Conservation (phyloP, 1,284 basidiomycete genomes). For the Cryptococcus sp. region DNA sequence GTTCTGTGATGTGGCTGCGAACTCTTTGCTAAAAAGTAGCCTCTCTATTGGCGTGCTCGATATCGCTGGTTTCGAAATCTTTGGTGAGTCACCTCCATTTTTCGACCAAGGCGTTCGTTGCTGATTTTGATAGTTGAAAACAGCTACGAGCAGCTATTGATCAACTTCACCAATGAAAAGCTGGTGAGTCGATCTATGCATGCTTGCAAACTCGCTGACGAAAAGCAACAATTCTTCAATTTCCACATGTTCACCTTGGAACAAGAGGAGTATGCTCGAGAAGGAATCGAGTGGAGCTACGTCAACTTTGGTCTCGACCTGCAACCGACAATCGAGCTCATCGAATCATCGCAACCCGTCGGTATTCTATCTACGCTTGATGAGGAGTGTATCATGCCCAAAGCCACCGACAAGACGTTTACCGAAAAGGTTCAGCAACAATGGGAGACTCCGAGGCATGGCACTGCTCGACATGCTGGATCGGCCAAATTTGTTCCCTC, state of each 20-base stretch:
- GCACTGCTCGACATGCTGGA: conserved; percentile 55
- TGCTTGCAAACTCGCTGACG: neutral
- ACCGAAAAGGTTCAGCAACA: conserved; percentile 69
- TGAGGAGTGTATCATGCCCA: conserved; percentile 99
- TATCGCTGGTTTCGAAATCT: conserved; percentile 98
- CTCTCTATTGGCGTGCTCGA: conserved; percentile 94
- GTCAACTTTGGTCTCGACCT: conserved; percentile 97
- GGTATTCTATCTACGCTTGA: conserved; percentile 92
- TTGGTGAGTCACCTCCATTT: conserved; percentile 36
- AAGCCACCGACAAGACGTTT: conserved; percentile 90
- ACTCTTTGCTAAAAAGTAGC: conserved; percentile 44
- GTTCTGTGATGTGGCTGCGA: neutral
- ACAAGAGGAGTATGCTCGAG: conserved; percentile 96
- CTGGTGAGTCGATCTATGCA: conserved; percentile 46
- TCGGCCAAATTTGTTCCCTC: conserved; percentile 78
- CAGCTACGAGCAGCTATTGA: conserved; percentile 94
- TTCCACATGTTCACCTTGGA: conserved; percentile 99
- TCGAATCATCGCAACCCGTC: conserved; percentile 68
- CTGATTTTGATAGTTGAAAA: conserved; percentile 49
- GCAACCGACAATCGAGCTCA: conserved; percentile 97
- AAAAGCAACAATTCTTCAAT: conserved; percentile 68
- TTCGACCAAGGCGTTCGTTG: neutral
- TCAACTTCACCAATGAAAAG: conserved; percentile 99
- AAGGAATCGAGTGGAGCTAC: conserved; percentile 97
- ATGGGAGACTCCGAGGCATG: conserved; percentile 39